These are phyloP conservation scores for Pinus taeda DNA, from an alignment of 75 land plant genomes.

Conservation along the genomic window DNA sequence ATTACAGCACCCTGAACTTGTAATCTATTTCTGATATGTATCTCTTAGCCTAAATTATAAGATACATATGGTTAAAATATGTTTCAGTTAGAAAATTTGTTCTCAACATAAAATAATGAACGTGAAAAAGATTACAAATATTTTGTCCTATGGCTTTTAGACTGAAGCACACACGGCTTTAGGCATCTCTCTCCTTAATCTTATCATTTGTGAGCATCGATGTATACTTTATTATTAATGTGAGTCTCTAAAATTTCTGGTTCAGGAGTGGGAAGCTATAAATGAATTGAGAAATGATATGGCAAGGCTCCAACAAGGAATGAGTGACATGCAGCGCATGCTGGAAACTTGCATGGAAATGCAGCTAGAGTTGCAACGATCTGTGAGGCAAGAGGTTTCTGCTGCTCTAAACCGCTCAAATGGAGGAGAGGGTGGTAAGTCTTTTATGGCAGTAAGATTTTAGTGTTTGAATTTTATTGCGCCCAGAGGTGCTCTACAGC, in stretches of 20 bases:
- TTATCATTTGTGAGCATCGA: constrained; percentile 4
- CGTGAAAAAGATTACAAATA: neutral
- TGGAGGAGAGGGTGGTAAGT: constrained; percentile 63
- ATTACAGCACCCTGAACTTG: constrained; percentile 62
- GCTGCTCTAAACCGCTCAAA: constrained; percentile 80
- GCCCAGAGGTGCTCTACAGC: too few relatives aligned
- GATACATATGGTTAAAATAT: neutral
- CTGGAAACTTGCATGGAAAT: constrained; percentile 95
- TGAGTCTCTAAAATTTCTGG: neutral
- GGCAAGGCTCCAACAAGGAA: constrained; percentile 78
- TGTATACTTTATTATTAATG: neutral
- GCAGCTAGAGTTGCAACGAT: constrained; percentile 94
- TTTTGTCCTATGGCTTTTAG: neutral
- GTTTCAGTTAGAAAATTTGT: neutral
- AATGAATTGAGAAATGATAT: constrained; percentile 79
- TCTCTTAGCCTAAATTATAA: neutral
- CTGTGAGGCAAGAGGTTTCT: constrained; percentile 89
- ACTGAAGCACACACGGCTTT: neutral
- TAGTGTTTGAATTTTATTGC: neutral
- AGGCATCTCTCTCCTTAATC: neutral
- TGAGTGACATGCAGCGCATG: constrained; percentile 88
- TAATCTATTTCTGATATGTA: constrained; percentile 12
- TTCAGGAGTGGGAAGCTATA: constrained; percentile 77
- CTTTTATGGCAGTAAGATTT: neutral
- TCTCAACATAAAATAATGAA: neutral